Conservation (phyloP, 2,329 filamentous ascomycete genomes). For the Aspergillus glaucus region DNA sequence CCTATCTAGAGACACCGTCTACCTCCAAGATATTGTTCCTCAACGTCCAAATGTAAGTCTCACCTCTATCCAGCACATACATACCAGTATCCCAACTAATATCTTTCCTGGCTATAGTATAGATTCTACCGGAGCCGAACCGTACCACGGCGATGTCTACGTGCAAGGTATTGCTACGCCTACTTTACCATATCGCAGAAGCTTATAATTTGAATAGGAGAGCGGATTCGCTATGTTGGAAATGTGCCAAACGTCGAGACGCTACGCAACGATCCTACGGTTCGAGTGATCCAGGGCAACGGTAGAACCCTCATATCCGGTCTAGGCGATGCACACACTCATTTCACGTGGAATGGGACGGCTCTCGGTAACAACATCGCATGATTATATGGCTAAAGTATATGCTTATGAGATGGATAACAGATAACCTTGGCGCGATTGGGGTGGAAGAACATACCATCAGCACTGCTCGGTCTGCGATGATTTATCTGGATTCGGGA, state of each 20-base stretch:
- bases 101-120: slow-evolving; percentile 27
- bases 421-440: slow-evolving; percentile 34
- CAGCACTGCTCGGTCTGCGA: slow-evolving; percentile 38
- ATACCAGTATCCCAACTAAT: not conserved
- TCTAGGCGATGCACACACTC: slow-evolving; percentile 45
- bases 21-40: slow-evolving; percentile 7
- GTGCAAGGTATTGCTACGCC: slow-evolving; percentile 25
- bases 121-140: slow-evolving; percentile 33
- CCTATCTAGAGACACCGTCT: slow-evolving; percentile 1
- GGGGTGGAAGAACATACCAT: slow-evolving; percentile 45
- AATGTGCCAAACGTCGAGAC: slow-evolving; percentile 24
- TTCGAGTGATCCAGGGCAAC: slow-evolving; percentile 33
- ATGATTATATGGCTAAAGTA: not conserved
- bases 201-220: not conserved
- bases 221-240: slow-evolving; percentile 31
- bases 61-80: not conserved
- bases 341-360: slow-evolving; percentile 45
- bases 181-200: not conserved
- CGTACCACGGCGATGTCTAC: slow-evolving; percentile 36
- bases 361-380: slow-evolving; percentile 23
- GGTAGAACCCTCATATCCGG: slow-evolving; percentile 47
- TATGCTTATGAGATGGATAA: too few species aligned
- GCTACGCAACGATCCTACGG: slow-evolving; percentile 23
- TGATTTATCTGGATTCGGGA: slow-evolving; percentile 44
- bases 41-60: not conserved